Evolutionary conservation across 2,329 filamentous ascomycete species (phyloP).

Genomic region (Epichloe brachyelytri): DNA sequence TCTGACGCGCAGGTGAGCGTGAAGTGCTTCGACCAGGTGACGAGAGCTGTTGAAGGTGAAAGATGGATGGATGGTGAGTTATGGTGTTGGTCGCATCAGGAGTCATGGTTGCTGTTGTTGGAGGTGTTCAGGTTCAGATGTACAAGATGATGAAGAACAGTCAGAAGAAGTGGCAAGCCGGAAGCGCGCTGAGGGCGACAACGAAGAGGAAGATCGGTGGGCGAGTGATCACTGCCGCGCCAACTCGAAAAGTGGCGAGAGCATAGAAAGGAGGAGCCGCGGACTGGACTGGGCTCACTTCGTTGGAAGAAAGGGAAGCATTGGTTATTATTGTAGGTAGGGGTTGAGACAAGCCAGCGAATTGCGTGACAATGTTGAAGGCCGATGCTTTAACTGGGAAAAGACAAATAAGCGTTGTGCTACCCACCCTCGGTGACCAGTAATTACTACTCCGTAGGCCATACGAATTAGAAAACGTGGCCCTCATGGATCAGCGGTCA

Average conservation of each 20-base stretch:
- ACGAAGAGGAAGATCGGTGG: not conserved
- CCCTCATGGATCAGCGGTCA: too few species aligned
- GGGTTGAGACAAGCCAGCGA: too few species aligned
- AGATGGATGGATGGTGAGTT: constrained; percentile 32
- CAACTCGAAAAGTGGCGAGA: not conserved
- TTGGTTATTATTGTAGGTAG: too few species aligned
- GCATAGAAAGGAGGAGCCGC: not conserved
- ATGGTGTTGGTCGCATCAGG: constrained; percentile 28
- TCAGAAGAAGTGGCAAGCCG: not conserved
- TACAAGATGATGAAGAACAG: not conserved
- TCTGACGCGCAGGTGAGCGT: constrained; percentile 12
- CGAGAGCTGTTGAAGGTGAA: constrained; percentile 25
- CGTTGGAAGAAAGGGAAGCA: too few species aligned
- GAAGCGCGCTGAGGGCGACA: not conserved
- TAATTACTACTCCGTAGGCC: too few species aligned
- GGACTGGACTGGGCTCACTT: too few species aligned
- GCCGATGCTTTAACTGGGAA: too few species aligned
- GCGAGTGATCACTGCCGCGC: not conserved
- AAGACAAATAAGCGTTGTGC: too few species aligned
- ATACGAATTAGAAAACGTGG: too few species aligned
- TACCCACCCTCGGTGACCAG: too few species aligned
- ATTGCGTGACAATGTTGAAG: too few species aligned
- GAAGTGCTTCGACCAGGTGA: constrained; percentile 15
- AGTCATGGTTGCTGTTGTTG: constrained; percentile 20
- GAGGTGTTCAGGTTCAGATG: not conserved